Percentiles rank a stretch among this genome's conserved stretches.
phyloP scores from a whole-genome alignment of 352 stramenopile species.

The Globisporangium cylindrosporum region DNA sequence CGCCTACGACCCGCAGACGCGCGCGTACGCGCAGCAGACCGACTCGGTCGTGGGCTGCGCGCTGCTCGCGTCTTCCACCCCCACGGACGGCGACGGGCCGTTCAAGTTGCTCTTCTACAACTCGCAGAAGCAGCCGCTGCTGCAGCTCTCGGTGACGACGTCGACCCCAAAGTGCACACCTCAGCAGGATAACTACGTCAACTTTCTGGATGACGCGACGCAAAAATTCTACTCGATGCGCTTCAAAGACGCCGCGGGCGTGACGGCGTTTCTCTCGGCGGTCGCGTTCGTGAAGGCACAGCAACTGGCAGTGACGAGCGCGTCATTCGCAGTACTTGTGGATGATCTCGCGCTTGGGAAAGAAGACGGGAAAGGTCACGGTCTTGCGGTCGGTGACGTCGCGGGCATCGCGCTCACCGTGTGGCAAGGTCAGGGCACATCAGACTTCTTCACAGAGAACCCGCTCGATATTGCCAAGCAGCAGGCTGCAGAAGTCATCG shows the following conservation, averaged over 20 bases:
- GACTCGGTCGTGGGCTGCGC: slow-evolving; percentile 63
- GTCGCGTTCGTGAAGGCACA: slow-evolving; percentile 58
- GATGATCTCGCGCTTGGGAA: slow-evolving; percentile 55
- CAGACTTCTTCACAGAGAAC: slow-evolving; percentile 50
- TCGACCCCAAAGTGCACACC: slow-evolving; percentile 39
- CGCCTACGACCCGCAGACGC: slow-evolving; percentile 46
- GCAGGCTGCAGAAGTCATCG: slow-evolving; percentile 21
- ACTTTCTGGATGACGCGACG: slow-evolving; percentile 48
- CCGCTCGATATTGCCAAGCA: slow-evolving; percentile 46
- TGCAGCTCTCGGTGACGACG: slow-evolving; percentile 40
- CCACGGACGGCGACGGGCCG: slow-evolving; percentile 9
- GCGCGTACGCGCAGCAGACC: slow-evolving; percentile 53
- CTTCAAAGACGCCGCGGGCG: slow-evolving; percentile 49
- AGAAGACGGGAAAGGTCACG: slow-evolving; percentile 27
- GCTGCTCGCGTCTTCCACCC: slow-evolving; percentile 28
- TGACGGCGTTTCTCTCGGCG: slow-evolving; percentile 42
- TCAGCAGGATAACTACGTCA: slow-evolving; percentile 75
- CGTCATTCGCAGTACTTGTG: slow-evolving; percentile 19
- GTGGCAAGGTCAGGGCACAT: slow-evolving; percentile 37
- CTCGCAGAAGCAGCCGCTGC: slow-evolving; percentile 56
- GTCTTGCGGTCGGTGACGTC: slow-evolving; percentile 41
- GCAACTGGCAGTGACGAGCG: slow-evolving; percentile 29
- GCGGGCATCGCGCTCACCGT: slow-evolving; percentile 48
- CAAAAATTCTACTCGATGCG: slow-evolving; percentile 74
- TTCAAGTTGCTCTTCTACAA: slow-evolving; percentile 76